Evolutionary conservation across 2,329 filamentous ascomycete genomes (phyloP).

Genomic region (Botryotinia narcissicola): DNA sequence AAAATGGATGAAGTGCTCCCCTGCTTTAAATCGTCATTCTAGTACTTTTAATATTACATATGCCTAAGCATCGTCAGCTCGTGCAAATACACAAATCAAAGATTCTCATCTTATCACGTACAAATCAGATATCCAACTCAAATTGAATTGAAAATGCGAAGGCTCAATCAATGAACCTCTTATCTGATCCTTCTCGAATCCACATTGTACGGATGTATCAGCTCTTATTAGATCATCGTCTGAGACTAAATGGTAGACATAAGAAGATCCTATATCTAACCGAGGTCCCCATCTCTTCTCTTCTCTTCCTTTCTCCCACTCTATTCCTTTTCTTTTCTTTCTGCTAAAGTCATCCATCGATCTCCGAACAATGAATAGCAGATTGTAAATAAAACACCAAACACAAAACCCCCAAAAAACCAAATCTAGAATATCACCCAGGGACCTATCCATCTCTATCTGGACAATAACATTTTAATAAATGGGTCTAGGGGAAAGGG

Average conservation of each 20-base stretch:
- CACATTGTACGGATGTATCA: not conserved
- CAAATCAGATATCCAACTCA: not conserved
- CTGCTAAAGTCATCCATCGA: not conserved
- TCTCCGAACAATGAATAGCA: not conserved
- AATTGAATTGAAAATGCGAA: not conserved
- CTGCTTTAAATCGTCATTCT: not conserved
- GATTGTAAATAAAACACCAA: not conserved
- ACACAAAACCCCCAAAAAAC: not conserved
- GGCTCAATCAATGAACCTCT: not conserved
- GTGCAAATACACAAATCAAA: not conserved
- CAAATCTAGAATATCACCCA: too few relatives aligned
- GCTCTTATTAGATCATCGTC: not conserved
- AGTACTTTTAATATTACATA: not conserved
- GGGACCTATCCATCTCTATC: not conserved
- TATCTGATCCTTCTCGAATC: not conserved
- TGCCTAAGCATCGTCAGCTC: not conserved
- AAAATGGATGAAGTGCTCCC: slow-evolving; percentile 8
- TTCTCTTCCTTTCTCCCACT: too few relatives aligned
- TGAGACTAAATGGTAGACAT: not conserved
- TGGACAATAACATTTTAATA: not conserved
- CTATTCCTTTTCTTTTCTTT: not conserved
- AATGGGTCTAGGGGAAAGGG: not conserved
- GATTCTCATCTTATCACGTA: not conserved
- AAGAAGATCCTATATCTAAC: not conserved
- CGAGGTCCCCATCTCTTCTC: not conserved